Evolutionary conservation across 768 basidiomycete genomes (phyloP), one percentile per base, ranked within the genome.

Genomic region (Russula compacta): DNA sequence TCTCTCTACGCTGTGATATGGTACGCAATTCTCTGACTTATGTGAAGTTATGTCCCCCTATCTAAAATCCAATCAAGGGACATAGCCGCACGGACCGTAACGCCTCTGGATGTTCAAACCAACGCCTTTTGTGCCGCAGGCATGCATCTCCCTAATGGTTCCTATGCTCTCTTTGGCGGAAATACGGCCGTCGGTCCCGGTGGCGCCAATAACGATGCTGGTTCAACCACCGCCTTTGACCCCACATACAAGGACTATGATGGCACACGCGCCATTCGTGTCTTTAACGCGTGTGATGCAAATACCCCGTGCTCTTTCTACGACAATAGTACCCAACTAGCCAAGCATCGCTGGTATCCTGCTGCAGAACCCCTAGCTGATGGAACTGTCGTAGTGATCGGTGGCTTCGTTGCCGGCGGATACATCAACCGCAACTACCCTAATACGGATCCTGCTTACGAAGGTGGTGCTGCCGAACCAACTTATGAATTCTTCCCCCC

Each of bases 401-500:
- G 94, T 43, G 87, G 87, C 43, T 89, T 89, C 69, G 79, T 81
- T 53, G 83, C 80, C 56, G 89, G 89, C 59, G 88, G 89, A 24
- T 92, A 89, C 67, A 76, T 90, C 71, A 91, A 91, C 71, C 75
- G 86, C 21, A 89, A 90, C 65, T 81, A 75, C 43, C 87, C 87
- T 15, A 85, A 86, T 66, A 73, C 67, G 11, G 86, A 91, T 64
- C 89, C 87, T 2, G 72, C 72, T 1, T 75, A 69, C 33, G 79
- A 83, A 67, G 86, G 86, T 49, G 84, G 84, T 40, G 87, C 81
- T 11, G 86, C 89, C 10, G 88, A 94, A 67, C 86, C 87, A 33
- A 89, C 89, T 0, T 87, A 81, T 69, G 92, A 93, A 74, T 89
- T n/a, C n/a, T n/a, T n/a, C n/a, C n/a, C n/a, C n/a, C n/a, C n/a